Conservation (phyloP, 805 yeast species). For the Nakazawaea ishiwadae region DNA sequence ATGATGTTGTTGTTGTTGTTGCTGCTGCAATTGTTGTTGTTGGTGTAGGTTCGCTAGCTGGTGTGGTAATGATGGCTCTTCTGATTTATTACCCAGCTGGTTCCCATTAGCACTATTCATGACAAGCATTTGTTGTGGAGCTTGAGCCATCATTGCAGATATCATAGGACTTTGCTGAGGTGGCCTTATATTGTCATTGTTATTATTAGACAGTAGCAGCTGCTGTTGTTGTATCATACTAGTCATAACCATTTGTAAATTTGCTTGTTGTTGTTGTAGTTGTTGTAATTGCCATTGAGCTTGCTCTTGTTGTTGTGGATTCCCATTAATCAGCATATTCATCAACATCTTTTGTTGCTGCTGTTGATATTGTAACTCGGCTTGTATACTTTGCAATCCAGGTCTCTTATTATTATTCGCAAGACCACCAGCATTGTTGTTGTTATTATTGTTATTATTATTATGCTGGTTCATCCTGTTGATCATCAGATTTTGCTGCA, state of each 20-base stretch:
- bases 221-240: slow-evolving; percentile 8
- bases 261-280: slow-evolving; percentile 9
- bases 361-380: slow-evolving; percentile 5
- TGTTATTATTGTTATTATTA: not conserved
- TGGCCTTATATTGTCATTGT: not conserved
- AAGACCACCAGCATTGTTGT: not conserved
- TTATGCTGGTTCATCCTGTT: not conserved
- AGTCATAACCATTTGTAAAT: slow-evolving; percentile 5
- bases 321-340: slow-evolving; percentile 4
- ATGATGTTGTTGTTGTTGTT: not conserved
- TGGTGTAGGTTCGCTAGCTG: too few species aligned
- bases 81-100: not conserved
- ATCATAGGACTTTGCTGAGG: slow-evolving; percentile 8
- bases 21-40: not conserved
- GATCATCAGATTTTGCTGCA: slow-evolving; percentile 1
- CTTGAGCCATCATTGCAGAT: not conserved
- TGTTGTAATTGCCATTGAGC: slow-evolving; percentile 11
- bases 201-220: not conserved
- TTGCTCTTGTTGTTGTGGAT: slow-evolving; percentile 8
- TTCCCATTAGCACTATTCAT: not conserved
- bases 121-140: slow-evolving; percentile 1
- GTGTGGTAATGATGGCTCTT: too few species aligned
- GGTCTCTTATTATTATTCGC: not conserved
- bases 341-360: slow-evolving; percentile 9
- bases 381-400: slow-evolving; percentile 2